phyloP scores from a whole-genome alignment of 345 rosid species.

The Salix dunnii region DNA sequence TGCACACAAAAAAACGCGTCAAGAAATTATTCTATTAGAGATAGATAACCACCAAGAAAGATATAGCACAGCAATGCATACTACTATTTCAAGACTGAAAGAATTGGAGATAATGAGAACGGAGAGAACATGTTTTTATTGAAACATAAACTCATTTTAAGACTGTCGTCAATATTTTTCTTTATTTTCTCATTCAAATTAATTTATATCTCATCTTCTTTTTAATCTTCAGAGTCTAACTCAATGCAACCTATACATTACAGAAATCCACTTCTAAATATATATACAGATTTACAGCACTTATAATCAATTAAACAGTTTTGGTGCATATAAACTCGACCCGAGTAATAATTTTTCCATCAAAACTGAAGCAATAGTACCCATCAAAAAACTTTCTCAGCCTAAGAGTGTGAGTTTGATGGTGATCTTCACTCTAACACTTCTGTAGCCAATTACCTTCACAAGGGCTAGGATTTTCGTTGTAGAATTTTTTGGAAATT shows the following conservation, averaged over 20 bases:
- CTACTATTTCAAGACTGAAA: no score
- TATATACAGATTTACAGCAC: no score
- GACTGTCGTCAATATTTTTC: no score
- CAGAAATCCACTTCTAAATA: background rate
- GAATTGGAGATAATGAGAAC: background rate
- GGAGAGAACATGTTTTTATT: background rate
- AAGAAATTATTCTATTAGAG: background rate
- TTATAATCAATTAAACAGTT: background rate
- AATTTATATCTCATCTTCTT: no score
- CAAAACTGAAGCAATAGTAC: background rate
- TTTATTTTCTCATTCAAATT: no score
- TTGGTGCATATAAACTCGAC: background rate
- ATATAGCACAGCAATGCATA: no score
- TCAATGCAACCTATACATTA: background rate
- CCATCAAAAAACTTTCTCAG: background rate
- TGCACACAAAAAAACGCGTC: background rate
- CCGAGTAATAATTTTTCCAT: background rate
- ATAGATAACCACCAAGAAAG: no score
- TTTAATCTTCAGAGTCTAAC: background rate
- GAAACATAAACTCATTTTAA: background rate
- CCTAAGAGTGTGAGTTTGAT: background rate
- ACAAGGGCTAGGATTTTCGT: background rate
- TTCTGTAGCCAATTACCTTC: conserved; percentile 11
- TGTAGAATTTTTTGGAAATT: background rate
- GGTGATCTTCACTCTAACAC: no score